Base-by-base conservation (phyloP, 176 grass and related monocot genomes). In the Eleusine coracana region DNA sequence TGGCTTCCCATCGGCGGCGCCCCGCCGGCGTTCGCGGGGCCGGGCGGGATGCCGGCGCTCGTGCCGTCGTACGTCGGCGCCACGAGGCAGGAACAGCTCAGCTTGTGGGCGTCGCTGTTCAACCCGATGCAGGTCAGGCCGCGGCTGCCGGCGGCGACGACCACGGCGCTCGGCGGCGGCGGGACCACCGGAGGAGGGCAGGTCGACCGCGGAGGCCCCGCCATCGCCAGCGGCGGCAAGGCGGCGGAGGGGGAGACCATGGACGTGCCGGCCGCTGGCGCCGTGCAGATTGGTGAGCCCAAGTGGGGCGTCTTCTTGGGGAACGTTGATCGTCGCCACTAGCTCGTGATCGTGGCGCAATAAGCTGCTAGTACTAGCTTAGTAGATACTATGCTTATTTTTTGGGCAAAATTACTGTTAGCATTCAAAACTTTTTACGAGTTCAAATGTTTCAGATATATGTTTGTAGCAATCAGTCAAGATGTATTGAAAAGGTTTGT, bases 41-140 rank as follows among this genome's bases (percentile, higher is more conserved):
- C 37, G 5, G 65, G 75, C 27, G 59, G 59, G 59, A 10, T 84
- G 17, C 86, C 74, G 61, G 61, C 60, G 71, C 71, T 85, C 42
- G 82, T 85, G 52, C 87, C 77, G n/a, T 80, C 84, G 17, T 86
- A 74, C 74, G 27, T 90, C 41, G 84, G 80, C 51, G 80, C 80
- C 34, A 87, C 84, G 34, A 42, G 88, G 52, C 84, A 90, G 84
- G 88, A 90, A 62, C 80, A 87, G 62, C 42, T 90, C 36, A 90
- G 69, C 84, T 50, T 90, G 69, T 90, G 88, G 88, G 84, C 84
- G 34, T 87, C 84, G 42, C 88, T 90, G 69, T 83, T 90, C 88
- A 87, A 90, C 80, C 88, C 84, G 75, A 40, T 86, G 49, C 80
- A 63, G 62, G 59, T 86, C 66, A 62, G 68, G 81, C 81, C 87